Evolutionary conservation across 2,329 filamentous ascomycete species (phyloP).

Genomic region (Trichoderma arundinaceum): DNA sequence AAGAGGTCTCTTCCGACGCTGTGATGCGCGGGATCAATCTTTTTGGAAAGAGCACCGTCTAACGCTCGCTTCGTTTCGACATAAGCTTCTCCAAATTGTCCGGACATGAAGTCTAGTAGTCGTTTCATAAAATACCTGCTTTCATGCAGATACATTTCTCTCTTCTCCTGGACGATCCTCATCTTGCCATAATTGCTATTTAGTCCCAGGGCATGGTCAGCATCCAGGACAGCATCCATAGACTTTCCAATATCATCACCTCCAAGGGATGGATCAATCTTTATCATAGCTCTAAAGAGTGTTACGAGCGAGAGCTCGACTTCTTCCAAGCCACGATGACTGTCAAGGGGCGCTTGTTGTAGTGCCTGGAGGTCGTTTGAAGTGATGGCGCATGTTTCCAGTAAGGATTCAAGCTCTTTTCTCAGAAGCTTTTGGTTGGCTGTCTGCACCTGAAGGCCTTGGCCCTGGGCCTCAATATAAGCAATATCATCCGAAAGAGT

Average conservation of each 20-base stretch:
- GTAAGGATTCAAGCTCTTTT: constrained; percentile 84
- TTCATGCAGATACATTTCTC: constrained; percentile 82
- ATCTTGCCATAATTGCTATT: constrained; percentile 84
- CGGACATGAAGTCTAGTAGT: constrained; percentile 79
- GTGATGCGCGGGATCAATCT: constrained; percentile 73
- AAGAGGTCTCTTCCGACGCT: constrained; percentile 73
- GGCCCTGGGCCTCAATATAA: constrained; percentile 95
- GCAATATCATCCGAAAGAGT: constrained; percentile 94
- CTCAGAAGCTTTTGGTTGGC: constrained; percentile 95
- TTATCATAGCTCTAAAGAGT: constrained; percentile 90
- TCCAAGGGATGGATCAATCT: constrained; percentile 84
- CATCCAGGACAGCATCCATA: constrained; percentile 53
- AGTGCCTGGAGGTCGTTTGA: constrained; percentile 74
- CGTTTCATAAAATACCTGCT: constrained; percentile 77
- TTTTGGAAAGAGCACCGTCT: constrained; percentile 64
- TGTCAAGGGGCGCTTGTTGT: constrained; percentile 74
- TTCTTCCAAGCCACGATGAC: constrained; percentile 70
- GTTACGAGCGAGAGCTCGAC: constrained; percentile 79
- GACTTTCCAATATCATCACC: constrained; percentile 55
- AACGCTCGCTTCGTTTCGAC: constrained; percentile 71
- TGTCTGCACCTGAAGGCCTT: constrained; percentile 95
- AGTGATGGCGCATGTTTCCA: constrained; percentile 90
- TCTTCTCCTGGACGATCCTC: constrained; percentile 93
- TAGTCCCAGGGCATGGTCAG: constrained; percentile 56
- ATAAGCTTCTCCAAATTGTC: constrained; percentile 78